Base-by-base conservation (phyloP, 306 rosid genomes). In the Medicago arabica region DNA sequence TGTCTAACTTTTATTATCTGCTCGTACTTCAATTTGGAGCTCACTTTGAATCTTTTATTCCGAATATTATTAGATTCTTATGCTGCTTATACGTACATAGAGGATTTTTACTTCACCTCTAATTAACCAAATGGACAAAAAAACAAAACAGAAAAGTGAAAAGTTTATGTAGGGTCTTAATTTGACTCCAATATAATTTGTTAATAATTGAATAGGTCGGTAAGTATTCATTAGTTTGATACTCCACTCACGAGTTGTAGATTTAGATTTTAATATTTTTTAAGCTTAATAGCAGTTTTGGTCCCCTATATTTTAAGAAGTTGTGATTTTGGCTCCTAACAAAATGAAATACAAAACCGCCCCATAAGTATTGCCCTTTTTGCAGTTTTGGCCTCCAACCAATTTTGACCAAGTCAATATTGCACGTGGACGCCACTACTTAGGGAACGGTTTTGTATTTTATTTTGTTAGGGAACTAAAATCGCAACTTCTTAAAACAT, bases 31-130 rank as follows among this genome's bases (percentile, higher is more conserved):
- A 21, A 8, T 60, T 23, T 75, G 31, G 13, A 8, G 1, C 46
- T 67, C 57, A 31, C 75, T 75, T 80, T 75, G 44, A 74, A 68
- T 21, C 36, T 71, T 76, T 75, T 36, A 68, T 78, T 14, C 6
- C 7, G 14, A 62, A 34, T 10, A 72, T 60, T 14, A 67, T 23
- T 69, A 63, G 50, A 51, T 68, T 74, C 60, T 51, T 55, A 63
- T 18, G 39, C 71, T 71, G 69, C 69, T 28, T 34, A 15, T 61
- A 61, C 47, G 38, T 59, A 59, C 16, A 10, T 19, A 40, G 1
- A 70, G 15, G 23, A 66, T 17, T 65, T 46, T 78, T 49, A 14
- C 79, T 58, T 69, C 78, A 38, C 16, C 74, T 34, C 69, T 44
- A 67, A 31, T 28, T 51, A 67, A 67, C 75, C 79, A 73, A 47